These are phyloP conservation scores for Extremus antarcticus DNA, from an alignment of 495 filamentous ascomycete species.

Conservation along the genomic window DNA sequence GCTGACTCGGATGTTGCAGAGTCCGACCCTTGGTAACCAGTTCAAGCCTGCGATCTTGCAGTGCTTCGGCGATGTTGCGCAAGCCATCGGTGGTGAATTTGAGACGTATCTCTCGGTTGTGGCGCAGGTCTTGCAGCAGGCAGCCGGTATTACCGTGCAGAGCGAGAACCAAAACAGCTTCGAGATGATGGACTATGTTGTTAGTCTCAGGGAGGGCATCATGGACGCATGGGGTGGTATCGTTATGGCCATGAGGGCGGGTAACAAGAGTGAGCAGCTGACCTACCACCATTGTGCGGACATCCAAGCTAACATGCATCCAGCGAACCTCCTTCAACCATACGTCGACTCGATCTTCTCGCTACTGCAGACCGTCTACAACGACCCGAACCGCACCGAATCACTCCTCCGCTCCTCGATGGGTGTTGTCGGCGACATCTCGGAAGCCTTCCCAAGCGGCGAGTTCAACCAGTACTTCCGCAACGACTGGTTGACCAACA, in stretches of 20 bases:
- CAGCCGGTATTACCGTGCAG: slow-evolving; percentile 62
- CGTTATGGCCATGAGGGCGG: slow-evolving; percentile 80
- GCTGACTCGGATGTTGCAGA: slow-evolving; percentile 34
- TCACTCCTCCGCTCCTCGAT: slow-evolving; percentile 82
- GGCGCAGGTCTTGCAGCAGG: slow-evolving; percentile 86
- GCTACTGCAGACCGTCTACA: slow-evolving; percentile 68
- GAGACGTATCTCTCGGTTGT: slow-evolving; percentile 87
- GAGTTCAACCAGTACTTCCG: slow-evolving; percentile 75
- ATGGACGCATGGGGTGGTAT: slow-evolving; percentile 99
- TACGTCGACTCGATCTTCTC: slow-evolving; percentile 83
- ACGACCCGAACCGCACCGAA: slow-evolving; percentile 79
- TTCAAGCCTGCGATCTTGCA: slow-evolving; percentile 97
- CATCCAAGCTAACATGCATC: slow-evolving; percentile 20
- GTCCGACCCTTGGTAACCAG: slow-evolving; percentile 71
- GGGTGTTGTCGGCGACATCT: slow-evolving; percentile 94
- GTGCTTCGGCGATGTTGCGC: slow-evolving; percentile 95
- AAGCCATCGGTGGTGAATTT: slow-evolving; percentile 85
- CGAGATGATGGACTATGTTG: slow-evolving; percentile 91
- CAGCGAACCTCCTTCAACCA: slow-evolving; percentile 54
- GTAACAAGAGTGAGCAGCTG: slow-evolving; percentile 54
- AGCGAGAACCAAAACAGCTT: slow-evolving; percentile 55
- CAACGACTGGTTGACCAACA: slow-evolving; percentile 72
- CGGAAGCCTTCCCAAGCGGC: slow-evolving; percentile 85
- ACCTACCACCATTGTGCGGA: not conserved
- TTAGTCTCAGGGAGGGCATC: slow-evolving; percentile 89